Conservation (phyloP, 2,329 filamentous ascomycete genomes). For the Pseudogymnoascus sp. region DNA sequence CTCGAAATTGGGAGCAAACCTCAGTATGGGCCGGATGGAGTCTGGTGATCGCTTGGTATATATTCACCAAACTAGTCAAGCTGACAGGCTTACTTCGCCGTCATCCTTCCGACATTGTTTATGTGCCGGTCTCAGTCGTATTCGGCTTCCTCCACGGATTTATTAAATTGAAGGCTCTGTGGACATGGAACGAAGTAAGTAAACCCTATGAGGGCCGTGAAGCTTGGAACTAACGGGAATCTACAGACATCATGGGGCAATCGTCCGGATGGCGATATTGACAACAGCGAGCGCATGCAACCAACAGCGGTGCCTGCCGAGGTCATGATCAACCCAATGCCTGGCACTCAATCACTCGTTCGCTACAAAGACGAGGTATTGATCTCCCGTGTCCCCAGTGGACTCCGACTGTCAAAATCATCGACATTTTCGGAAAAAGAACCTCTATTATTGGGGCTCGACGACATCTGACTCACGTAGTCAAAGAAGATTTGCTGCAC, state of each 20-base stretch:
- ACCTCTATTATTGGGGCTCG: not conserved
- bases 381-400: not conserved
- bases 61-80: slow-evolving; percentile 88
- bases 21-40: slow-evolving; percentile 27
- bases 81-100: slow-evolving; percentile 77
- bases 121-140: slow-evolving; percentile 73
- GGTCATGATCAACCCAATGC: slow-evolving; percentile 36
- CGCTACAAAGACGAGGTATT: slow-evolving; percentile 35
- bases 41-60: slow-evolving; percentile 55
- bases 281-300: slow-evolving; percentile 56
- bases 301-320: slow-evolving; percentile 26
- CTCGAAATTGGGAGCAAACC: slow-evolving; percentile 47
- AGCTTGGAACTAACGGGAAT: slow-evolving; percentile 16
- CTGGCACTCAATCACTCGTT: slow-evolving; percentile 34
- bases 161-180: slow-evolving; percentile 82
- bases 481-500: not conserved
- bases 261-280: slow-evolving; percentile 79
- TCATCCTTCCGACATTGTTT: slow-evolving; percentile 71
- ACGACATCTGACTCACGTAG: not conserved
- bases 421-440: not conserved
- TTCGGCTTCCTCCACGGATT: slow-evolving; percentile 91
- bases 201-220: not conserved
- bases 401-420: not conserved
- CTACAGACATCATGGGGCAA: slow-evolving; percentile 88
- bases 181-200: slow-evolving; percentile 74